These are phyloP conservation scores for Dothistroma pini DNA, from an alignment of 2,329 filamentous ascomycete genomes.

Conservation along the genomic window DNA sequence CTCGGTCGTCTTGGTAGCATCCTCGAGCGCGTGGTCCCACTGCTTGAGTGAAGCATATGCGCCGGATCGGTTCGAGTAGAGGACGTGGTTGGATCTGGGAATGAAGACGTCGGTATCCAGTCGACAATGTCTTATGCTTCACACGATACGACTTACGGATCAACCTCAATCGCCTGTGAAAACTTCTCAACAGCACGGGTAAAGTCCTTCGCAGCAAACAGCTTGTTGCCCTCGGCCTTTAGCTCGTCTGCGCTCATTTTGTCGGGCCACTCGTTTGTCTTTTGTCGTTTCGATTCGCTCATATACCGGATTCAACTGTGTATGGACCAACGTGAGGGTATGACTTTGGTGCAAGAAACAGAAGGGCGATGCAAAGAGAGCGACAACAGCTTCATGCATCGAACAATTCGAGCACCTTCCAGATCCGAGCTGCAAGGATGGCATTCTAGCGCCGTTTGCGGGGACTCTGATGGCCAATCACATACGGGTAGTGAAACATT, in stretches of 20 bases:
- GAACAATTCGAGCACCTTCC: too few relatives aligned
- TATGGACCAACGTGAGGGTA: too few relatives aligned
- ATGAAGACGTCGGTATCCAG: conserved; percentile 14
- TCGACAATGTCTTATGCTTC: background rate
- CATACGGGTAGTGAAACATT: too few relatives aligned
- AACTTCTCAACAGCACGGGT: conserved; percentile 61
- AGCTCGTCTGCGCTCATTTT: conserved; percentile 67
- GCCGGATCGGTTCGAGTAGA: conserved; percentile 95
- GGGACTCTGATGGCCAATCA: too few relatives aligned
- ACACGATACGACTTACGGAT: conserved; percentile 59
- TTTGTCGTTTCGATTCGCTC: conserved; percentile 4
- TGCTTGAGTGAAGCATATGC: conserved; percentile 84
- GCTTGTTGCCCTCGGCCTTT: conserved; percentile 94
- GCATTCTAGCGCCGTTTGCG: too few relatives aligned
- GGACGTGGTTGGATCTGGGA: conserved; percentile 92
- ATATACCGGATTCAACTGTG: background rate
- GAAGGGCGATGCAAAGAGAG: too few relatives aligned
- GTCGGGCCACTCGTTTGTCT: conserved; percentile 8
- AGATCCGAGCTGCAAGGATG: too few relatives aligned
- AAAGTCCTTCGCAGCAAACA: conserved; percentile 97
- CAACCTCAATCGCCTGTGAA: conserved; percentile 3
- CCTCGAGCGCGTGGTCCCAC: conserved; percentile 76
- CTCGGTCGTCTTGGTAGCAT: conserved; percentile 90
- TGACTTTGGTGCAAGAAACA: too few relatives aligned
- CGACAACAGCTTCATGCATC: too few relatives aligned